Evolutionary conservation across 192 early-diverging fungal species (phyloP).

Genomic region (Podila epicladia): DNA sequence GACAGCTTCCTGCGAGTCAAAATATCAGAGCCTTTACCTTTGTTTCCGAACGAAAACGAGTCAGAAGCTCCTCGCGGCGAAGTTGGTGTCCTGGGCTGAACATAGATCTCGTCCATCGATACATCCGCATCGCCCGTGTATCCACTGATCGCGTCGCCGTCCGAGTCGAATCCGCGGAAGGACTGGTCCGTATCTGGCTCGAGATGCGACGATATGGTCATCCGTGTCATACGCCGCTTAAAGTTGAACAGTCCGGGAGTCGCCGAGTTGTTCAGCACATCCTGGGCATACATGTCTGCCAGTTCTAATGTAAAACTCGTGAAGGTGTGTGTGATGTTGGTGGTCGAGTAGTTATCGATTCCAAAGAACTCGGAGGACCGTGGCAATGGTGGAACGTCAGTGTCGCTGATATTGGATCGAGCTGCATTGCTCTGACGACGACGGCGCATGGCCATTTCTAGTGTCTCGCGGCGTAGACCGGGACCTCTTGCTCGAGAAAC

Average conservation of each 20-base stretch:
- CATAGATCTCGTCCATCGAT: slow-evolving; percentile 46
- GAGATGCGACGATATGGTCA: neutral
- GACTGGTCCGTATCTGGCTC: slow-evolving; percentile 5
- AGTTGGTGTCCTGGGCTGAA: slow-evolving; percentile 21
- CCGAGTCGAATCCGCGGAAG: slow-evolving; percentile 44
- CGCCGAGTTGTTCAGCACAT: slow-evolving; percentile 39
- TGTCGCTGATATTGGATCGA: slow-evolving; percentile 9
- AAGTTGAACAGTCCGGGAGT: slow-evolving; percentile 39
- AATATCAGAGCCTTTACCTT: slow-evolving; percentile 3
- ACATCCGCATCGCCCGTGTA: slow-evolving; percentile 48
- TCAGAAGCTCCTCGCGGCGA: neutral
- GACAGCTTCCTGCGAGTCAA: slow-evolving; percentile 18
- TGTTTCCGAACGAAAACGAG: neutral
- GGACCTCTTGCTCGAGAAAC: slow-evolving; percentile 4
- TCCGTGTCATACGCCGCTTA: slow-evolving; percentile 16
- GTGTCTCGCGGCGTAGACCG: slow-evolving; percentile 25
- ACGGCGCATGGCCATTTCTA: slow-evolving; percentile 48
- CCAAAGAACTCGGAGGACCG: slow-evolving; percentile 31
- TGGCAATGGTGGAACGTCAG: slow-evolving; percentile 3
- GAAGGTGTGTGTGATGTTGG: slow-evolving; percentile 38
- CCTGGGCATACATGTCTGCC: slow-evolving; percentile 26
- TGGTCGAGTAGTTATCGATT: slow-evolving; percentile 18
- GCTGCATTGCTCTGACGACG: slow-evolving; percentile 33
- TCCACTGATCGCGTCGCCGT: slow-evolving; percentile 46
- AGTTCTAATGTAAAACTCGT: slow-evolving; percentile 42